Percentiles rank a stretch among this genome's conserved stretches.
Conservation (phyloP, 257 asterid genomes). For the Rauvolfia tetraphylla region DNA sequence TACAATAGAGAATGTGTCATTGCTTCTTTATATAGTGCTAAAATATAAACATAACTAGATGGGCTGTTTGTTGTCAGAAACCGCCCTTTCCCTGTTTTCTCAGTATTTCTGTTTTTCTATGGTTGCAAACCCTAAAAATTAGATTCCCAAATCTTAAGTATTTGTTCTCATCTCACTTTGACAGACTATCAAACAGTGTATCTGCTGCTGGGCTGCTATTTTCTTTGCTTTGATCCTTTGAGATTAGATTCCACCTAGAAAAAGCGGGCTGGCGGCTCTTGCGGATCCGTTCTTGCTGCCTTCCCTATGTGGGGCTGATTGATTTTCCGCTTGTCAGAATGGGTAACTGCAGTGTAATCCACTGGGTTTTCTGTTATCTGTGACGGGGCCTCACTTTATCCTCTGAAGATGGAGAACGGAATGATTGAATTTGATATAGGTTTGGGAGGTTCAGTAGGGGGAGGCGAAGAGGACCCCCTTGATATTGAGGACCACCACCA, state of each 20-base stretch:
- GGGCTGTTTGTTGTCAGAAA: neutral
- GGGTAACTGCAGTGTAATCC: neutral
- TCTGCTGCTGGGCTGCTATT: neutral
- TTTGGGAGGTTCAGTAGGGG: slow-evolving; percentile 48
- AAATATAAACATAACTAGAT: neutral
- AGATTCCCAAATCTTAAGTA: neutral
- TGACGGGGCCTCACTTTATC: neutral
- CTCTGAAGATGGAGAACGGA: slow-evolving; percentile 57
- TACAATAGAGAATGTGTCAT: neutral
- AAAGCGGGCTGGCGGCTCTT: neutral
- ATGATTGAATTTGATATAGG: slow-evolving; percentile 79
- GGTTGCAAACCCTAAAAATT: neutral
- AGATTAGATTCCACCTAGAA: neutral
- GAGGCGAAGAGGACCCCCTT: slow-evolving; percentile 29
- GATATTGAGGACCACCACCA: slow-evolving; percentile 23
- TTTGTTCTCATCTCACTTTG: neutral
- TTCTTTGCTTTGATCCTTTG: neutral
- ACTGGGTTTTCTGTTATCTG: neutral
- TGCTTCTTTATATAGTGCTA: neutral
- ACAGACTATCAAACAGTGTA: neutral
- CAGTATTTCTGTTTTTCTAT: neutral
- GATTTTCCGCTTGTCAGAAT: neutral
- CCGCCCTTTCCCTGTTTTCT: neutral
- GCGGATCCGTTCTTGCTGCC: neutral
- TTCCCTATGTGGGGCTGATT: neutral